Percentiles rank a stretch among this genome's conserved stretches.
Conservation (phyloP, 805 yeast species). For the Kazachstania kunashirensis region DNA sequence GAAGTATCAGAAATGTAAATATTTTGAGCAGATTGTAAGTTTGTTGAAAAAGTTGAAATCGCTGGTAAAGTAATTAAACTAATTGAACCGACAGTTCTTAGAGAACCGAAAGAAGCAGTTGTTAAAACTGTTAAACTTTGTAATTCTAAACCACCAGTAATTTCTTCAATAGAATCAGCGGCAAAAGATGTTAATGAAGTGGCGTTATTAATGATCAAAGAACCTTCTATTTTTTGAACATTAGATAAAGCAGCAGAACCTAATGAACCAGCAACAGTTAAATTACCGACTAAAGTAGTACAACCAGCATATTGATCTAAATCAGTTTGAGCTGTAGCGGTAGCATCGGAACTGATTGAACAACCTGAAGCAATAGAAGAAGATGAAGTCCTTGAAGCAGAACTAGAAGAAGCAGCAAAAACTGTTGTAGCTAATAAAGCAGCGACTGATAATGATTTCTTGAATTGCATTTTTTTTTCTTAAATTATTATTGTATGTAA, state of each 20-base stretch:
- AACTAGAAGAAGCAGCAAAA: constrained; percentile 27
- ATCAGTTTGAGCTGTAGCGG: constrained; percentile 73
- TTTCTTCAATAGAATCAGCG: constrained; percentile 70
- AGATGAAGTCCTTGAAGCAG: constrained; percentile 28
- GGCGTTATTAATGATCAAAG: constrained; percentile 56
- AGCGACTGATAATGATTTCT: constrained; percentile 39
- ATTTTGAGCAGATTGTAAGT: constrained; percentile 60
- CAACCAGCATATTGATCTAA: constrained; percentile 67
- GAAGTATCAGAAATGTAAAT: constrained; percentile 67
- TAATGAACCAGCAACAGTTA: constrained; percentile 56
- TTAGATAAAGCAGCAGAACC: constrained; percentile 62
- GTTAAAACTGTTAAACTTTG: constrained; percentile 54
- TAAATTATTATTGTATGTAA: constrained; percentile 1
- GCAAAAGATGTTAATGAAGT: constrained; percentile 50
- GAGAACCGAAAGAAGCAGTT: constrained; percentile 63
- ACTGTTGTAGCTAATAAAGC: constrained; percentile 44
- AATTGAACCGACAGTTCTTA: constrained; percentile 74
- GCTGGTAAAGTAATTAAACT: constrained; percentile 81
- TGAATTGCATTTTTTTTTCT: constrained; percentile 39
- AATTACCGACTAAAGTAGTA: constrained; percentile 69
- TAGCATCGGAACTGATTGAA: constrained; percentile 48
- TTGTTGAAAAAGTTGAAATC: constrained; percentile 58
- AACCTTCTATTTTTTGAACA: constrained; percentile 70
- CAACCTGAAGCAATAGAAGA: constrained; percentile 49
- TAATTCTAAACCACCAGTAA: constrained; percentile 61